Conservation (phyloP, 2,329 filamentous ascomycete species). For the Aureobasidium subglaciale region DNA sequence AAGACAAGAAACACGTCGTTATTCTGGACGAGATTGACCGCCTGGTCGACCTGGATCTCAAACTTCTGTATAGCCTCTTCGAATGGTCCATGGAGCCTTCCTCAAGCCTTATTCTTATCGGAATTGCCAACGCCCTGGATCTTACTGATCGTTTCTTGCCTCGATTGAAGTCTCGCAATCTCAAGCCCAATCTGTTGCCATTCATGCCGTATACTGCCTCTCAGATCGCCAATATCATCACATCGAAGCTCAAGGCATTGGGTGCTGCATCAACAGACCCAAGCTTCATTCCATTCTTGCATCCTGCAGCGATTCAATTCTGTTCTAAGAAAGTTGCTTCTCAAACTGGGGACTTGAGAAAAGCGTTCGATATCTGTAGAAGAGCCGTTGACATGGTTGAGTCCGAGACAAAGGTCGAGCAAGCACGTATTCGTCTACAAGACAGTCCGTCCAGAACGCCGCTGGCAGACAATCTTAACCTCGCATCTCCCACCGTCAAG, state of each 20-base stretch:
- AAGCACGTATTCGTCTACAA: conserved; percentile 47
- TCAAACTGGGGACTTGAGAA: conserved; percentile 88
- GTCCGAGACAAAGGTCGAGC: conserved; percentile 67
- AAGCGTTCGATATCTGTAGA: conserved; percentile 90
- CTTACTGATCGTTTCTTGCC: conserved; percentile 92
- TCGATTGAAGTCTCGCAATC: conserved; percentile 81
- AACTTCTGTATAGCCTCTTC: conserved; percentile 88
- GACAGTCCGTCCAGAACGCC: conserved; percentile 45
- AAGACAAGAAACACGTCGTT: conserved; percentile 62
- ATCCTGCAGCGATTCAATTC: conserved; percentile 87
- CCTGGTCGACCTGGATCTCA: conserved; percentile 78
- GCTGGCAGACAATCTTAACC: conserved; percentile 73
- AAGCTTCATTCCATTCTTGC: conserved; percentile 75
- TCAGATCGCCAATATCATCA: conserved; percentile 85
- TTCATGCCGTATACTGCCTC: conserved; percentile 86
- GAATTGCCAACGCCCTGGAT: conserved; percentile 93
- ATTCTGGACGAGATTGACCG: conserved; percentile 94
- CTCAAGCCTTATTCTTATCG: conserved; percentile 75
- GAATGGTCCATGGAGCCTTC: conserved; percentile 84
- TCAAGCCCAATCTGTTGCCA: conserved; percentile 82
- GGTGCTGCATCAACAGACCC: conserved; percentile 38
- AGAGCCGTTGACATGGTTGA: conserved; percentile 86
- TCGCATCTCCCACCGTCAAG: conserved; percentile 47
- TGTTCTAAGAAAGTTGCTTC: conserved; percentile 91
- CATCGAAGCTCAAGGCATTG: conserved; percentile 71